Base-by-base conservation (phyloP, 345 rosid genomes). In the Laguncularia racemosa region DNA sequence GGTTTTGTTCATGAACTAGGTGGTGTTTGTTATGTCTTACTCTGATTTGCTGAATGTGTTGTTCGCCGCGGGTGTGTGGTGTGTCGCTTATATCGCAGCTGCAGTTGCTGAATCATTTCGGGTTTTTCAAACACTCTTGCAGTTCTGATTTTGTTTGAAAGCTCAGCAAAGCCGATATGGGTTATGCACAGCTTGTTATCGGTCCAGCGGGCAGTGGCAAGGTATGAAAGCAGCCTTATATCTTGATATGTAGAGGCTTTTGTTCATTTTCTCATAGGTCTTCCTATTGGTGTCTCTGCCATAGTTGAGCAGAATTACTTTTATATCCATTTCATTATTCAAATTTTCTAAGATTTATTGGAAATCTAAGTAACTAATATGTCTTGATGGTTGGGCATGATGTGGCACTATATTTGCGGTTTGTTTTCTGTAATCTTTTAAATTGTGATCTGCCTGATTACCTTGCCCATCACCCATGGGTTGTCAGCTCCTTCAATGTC, bases 201-300 rank as follows among this genome's bases (percentile, higher is more conserved):
- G 89, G 81, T 59, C 88, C 91, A 50, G 95, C 95, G 2, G 89
- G 95, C 70, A 89, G 97, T 59, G 95, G 91, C 56, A 86, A 84
- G 98, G 95, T 91, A 64, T 9, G n/a, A 15, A 10, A 45, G 17
- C 4, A 9, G 6, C 49, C n/a, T 5, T 38, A 17, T 40, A 9
- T 23, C 14, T 16, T 23, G 13, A 23, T 23, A 6, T 2, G 7
- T 55, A n/a, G 46, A 28, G n/a, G 48, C 18, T 23, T 54, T 10
- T 23, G 57, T 13, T 47, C 50, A 6, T 33, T 33, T 33, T 33
- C 9, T 33, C 7, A 33, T 7, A 9, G 40, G 40, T 33, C 40
- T 33, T 5, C 40, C 1, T 33, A 33, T 33, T 33, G 40, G 40
- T 33, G 3, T 33, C 9, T 4, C 9, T 33, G 40, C 7, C 40